A percentile compares a stretch with the other conserved stretches of the same genome.
These are phyloP conservation scores for Phialophora tarda DNA, from an alignment of 2,329 filamentous ascomycete species.

Conservation along the genomic window DNA sequence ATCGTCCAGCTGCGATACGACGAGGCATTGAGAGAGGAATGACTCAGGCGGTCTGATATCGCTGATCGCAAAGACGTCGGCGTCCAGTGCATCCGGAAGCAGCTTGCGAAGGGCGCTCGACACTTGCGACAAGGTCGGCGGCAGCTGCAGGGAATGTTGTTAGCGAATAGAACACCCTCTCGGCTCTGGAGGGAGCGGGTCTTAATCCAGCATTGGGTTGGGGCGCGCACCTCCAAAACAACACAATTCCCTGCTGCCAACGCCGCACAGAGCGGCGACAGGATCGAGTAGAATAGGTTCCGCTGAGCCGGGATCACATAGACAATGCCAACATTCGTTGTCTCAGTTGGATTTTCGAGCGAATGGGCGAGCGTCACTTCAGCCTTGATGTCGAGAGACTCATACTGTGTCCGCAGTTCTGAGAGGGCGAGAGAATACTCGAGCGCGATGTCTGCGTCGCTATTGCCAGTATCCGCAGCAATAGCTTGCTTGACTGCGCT, in stretches of 20 bases:
- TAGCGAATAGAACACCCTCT: conserved; percentile 26
- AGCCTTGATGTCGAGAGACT: conserved; percentile 40
- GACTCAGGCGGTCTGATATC: conserved; percentile 42
- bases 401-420: conserved; percentile 43
- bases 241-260: conserved; percentile 49
- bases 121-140: conserved; percentile 18
- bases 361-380: conserved; percentile 32
- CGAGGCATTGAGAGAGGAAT: conserved; percentile 41
- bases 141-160: conserved; percentile 17
- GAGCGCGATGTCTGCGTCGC: conserved; percentile 44
- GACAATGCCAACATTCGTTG: conserved; percentile 35
- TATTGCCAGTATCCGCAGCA: conserved; percentile 42
- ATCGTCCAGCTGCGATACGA: conserved; percentile 43
- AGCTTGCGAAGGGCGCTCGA: conserved; percentile 40
- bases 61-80: conserved; percentile 56
- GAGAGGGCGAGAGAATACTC: conserved; percentile 43
- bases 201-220: background rate
- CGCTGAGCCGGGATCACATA: conserved; percentile 44
- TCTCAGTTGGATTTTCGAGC: conserved; percentile 13
- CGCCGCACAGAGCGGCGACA: conserved; percentile 45
- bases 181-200: conserved; percentile 34
- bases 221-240: conserved; percentile 42
- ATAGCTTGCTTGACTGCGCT: conserved; percentile 45
- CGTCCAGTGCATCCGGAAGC: conserved; percentile 51
- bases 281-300: conserved; percentile 44